Base-by-base conservation (phyloP, 257 asterid species). In the Datura wrightii region DNA sequence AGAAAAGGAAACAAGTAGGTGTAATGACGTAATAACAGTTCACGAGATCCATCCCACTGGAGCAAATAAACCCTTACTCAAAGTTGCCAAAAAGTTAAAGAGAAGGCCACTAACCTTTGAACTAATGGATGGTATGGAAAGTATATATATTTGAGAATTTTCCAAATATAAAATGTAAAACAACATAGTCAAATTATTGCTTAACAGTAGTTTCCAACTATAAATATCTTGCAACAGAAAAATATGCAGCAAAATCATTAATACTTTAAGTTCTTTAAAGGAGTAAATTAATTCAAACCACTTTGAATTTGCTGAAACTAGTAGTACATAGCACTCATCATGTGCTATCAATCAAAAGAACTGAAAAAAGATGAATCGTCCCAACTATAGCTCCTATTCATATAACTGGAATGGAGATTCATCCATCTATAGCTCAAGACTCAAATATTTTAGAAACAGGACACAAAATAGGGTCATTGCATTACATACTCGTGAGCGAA, bases 401-500 rank as follows among this genome's bases (percentile, higher is more conserved):
- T 13, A 24, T 74, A 74, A 76, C 62, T 48, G 19, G 10, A 44
- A 10, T 71, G 37, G 44, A 76, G 60, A 76, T 76, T 50, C 81
- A 76, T 76, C 62, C 62, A 76, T 13, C 60, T 3, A 24, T 44
- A 50, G 14, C 19, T 24, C 42, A 76, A 76, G 81, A 76, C 60
- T 50, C 81, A 76, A 50, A 31, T 19, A 76, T 76, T 31, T 76
- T 3, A 48, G 62, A 48, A 74, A 76, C 62, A 52, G 59, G 62
- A 24, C 19, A 48, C 13, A 24, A 8, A 10, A 69, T 63, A 24
- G 31, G 60, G 53, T 44, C 5, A 42, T 11, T 24, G 10, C 80
- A 53, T 41, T 19, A 87, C 93, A 34, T 31, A 94, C 98, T 98
- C 94, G 98, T 55, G 97, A 93, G 50, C 92, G 97, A 79, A 95